Conservation (phyloP, 805 yeast genomes). For the Candida awuae region DNA sequence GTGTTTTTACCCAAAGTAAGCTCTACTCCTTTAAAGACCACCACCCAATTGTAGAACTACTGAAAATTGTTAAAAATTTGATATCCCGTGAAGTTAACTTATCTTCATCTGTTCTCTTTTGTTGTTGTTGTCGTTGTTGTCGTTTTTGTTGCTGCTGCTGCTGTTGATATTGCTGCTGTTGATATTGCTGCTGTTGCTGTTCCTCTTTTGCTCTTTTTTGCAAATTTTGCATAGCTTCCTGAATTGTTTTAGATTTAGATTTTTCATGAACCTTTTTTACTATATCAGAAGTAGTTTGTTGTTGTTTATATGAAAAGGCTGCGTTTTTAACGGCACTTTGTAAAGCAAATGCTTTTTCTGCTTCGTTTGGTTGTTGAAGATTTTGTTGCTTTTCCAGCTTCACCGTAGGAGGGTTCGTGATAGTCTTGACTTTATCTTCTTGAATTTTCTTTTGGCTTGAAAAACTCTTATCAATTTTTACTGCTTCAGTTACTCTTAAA, state of each 20-base stretch:
- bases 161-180: conserved; percentile 4
- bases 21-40: conserved; percentile 24
- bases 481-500: too few relatives aligned
- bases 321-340: neutral
- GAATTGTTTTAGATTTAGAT: conserved; percentile 7
- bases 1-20: neutral
- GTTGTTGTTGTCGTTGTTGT: conserved; percentile 4
- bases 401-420: too few relatives aligned
- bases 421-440: too few relatives aligned
- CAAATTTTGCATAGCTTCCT: conserved; percentile 11
- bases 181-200: conserved; percentile 4
- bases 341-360: neutral
- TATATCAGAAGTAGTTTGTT: neutral
- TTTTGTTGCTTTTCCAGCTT: neutral
- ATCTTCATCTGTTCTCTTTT: neutral
- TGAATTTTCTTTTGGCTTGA: too few relatives aligned
- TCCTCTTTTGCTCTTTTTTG: conserved; percentile 4
- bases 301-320: neutral
- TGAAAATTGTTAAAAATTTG: conserved; percentile 23
- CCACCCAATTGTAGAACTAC: conserved; percentile 26
- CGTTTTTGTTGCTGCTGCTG: conserved; percentile 3
- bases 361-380: neutral
- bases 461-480: too few relatives aligned
- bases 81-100: conserved; percentile 15
- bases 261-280: conserved; percentile 3